Base-by-base conservation (phyloP, 2,329 filamentous ascomycete species). In the Thielaviopsis punctulata region DNA sequence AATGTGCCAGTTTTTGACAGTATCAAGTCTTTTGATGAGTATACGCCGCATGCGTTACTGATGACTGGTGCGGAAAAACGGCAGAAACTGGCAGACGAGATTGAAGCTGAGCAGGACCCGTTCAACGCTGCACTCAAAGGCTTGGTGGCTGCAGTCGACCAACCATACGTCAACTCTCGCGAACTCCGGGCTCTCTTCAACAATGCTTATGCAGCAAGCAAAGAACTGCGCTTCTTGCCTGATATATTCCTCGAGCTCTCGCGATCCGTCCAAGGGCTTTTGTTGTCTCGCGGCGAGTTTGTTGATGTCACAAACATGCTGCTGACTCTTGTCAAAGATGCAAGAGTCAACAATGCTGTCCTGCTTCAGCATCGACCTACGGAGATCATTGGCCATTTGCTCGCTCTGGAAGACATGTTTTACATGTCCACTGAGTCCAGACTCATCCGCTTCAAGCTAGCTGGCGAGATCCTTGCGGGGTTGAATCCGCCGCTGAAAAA, bases 361-460 rank as follows among this genome's bases (percentile, higher is more conserved):
- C 21, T 51, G 3, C 33, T 51, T 4, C 19, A 36, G 7, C 45
- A 54, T 10, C 33, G 45, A 10, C 48, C 52, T 7, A 49, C 24
- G 25, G 45, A 54, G 2, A 18, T 51, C 5, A 43, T 54, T 33
- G 2, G 13, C 4, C 27, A 51, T 18, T 33, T 54, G 5, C 33
- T 54, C 15, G 39, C 48, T 12, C 22, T 48, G 36, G 48, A 51
- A n/a, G 52, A 54, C 21, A 48, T 54, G 33, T 22, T 51, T 5
- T 51, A 51, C 36, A 48, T 54, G 45, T 46, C 48, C 10, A 36
- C 10, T 5, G 18, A 25, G 13, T 24, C 33, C 9, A 50, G 43
- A n/a, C 33, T 41, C 22, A 19, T 23, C 18, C 48, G 52, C 12
- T 48, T 54, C 22, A 15, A 44, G 10, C 48, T 54, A 9, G 48